These are phyloP conservation scores for Pichia cabralensis DNA, from an alignment of 805 yeast species.

Conservation along the genomic window DNA sequence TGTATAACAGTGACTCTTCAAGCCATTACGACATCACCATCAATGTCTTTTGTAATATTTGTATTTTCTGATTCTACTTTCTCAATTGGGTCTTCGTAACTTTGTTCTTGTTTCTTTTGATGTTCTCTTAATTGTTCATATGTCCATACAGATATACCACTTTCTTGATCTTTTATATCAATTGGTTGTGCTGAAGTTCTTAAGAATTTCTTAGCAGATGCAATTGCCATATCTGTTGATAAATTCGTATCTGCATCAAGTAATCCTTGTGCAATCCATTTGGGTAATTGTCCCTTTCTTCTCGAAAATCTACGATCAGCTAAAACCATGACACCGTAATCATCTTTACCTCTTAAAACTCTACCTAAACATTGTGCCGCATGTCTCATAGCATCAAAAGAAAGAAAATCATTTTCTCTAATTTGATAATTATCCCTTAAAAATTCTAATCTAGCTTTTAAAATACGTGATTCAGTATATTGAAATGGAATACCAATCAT, in stretches of 20 bases:
- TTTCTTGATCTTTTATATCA: slow-evolving; percentile 76
- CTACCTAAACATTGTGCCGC: slow-evolving; percentile 99
- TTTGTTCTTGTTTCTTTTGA: slow-evolving; percentile 40
- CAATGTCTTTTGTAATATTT: too few species aligned
- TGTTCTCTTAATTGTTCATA: slow-evolving; percentile 49
- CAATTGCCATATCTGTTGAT: slow-evolving; percentile 96
- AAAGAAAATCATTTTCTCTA: slow-evolving; percentile 85
- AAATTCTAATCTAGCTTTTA: slow-evolving; percentile 91
- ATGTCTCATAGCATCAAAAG: slow-evolving; percentile 99
- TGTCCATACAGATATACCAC: slow-evolving; percentile 89
- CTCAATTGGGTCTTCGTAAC: slow-evolving; percentile 14
- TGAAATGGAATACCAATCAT: slow-evolving; percentile 99
- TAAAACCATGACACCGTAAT: slow-evolving; percentile 95
- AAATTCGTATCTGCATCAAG: slow-evolving; percentile 85
- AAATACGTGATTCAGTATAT: slow-evolving; percentile 92
- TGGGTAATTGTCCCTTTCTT: slow-evolving; percentile 82
- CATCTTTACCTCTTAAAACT: slow-evolving; percentile 95
- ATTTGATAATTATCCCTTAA: slow-evolving; percentile 88
- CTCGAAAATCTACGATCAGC: slow-evolving; percentile 90
- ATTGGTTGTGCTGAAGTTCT: slow-evolving; percentile 92
- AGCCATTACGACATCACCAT: slow-evolving; percentile 12
- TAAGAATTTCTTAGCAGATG: slow-evolving; percentile 85
- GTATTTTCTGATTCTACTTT: slow-evolving; percentile 30
- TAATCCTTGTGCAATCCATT: slow-evolving; percentile 93
- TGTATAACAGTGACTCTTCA: too few species aligned